Conservation (phyloP, 2,329 filamentous ascomycete species). For the Verticillium dahliae region DNA sequence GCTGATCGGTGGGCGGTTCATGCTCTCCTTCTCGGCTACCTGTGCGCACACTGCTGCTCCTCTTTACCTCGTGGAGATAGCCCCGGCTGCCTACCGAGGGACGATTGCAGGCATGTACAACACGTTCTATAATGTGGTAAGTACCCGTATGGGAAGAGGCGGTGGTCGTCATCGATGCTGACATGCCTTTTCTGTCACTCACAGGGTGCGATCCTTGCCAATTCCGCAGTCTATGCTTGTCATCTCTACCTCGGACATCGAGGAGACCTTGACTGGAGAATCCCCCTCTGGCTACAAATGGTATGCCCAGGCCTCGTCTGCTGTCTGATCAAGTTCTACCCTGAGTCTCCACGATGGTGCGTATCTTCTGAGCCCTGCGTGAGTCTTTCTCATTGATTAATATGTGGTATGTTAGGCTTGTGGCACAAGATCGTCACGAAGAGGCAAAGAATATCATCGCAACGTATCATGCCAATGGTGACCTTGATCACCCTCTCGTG, state of each 20-base stretch:
- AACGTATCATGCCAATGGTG: constrained; percentile 30
- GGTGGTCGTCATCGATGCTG: constrained; percentile 50
- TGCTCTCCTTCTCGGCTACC: constrained; percentile 46
- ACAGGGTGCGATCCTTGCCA: constrained; percentile 20
- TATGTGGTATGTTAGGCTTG: neutral
- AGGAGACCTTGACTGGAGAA: constrained; percentile 22
- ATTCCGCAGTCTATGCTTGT: constrained; percentile 22
- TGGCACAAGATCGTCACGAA: neutral
- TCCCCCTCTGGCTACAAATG: constrained; percentile 26
- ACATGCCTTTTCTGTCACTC: constrained; percentile 35
- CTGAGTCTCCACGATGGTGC: constrained; percentile 25
- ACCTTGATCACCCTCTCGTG: constrained; percentile 30
- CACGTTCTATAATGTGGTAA: constrained; percentile 33
- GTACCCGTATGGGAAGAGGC: constrained; percentile 38
- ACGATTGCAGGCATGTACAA: constrained; percentile 49
- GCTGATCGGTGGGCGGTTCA: constrained; percentile 44
- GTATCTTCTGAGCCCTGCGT: neutral
- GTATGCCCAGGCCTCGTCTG: constrained; percentile 22
- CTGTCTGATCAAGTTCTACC: constrained; percentile 23
- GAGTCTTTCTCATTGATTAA: too few relatives aligned
- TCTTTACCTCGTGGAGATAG: constrained; percentile 53
- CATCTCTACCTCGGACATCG: constrained; percentile 18
- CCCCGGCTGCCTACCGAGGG: constrained; percentile 51
- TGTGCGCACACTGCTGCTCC: constrained; percentile 51
- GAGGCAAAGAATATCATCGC: constrained; percentile 14